phyloP scores from a whole-genome alignment of 768 basidiomycete species.

The Mycena metata region DNA sequence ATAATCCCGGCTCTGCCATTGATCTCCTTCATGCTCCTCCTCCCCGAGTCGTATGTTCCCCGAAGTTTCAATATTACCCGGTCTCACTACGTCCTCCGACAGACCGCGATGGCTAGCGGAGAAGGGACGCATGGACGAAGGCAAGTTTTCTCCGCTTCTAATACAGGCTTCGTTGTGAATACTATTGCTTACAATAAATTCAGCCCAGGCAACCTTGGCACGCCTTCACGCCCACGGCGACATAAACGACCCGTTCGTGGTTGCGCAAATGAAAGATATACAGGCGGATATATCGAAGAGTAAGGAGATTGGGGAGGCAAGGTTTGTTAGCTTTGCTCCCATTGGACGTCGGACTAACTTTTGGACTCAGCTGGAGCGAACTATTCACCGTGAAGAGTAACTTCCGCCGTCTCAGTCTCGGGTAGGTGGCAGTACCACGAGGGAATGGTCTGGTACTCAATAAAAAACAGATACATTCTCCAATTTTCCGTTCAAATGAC shows the following conservation, averaged over 20 bases:
- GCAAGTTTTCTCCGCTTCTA: slow-evolving; percentile 34
- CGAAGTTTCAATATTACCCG: not conserved
- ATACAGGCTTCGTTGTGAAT: not conserved
- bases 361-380: slow-evolving; percentile 50
- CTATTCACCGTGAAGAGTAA: slow-evolving; percentile 58
- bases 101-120: slow-evolving; percentile 68
- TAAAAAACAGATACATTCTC: slow-evolving; percentile 49
- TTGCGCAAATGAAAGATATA: slow-evolving; percentile 61
- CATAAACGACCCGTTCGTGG: slow-evolving; percentile 60
- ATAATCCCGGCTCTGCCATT: slow-evolving; percentile 64
- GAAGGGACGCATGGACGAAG: slow-evolving; percentile 63
- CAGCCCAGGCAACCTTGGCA: slow-evolving; percentile 58
- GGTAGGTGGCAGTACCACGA: slow-evolving; percentile 45
- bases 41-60: slow-evolving; percentile 61
- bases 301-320: slow-evolving; percentile 55
- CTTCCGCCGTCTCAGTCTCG: slow-evolving; percentile 61
- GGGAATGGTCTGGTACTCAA: slow-evolving; percentile 33
- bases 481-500: slow-evolving; percentile 76
- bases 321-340: slow-evolving; percentile 40
- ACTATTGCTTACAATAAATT: not conserved
- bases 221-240: slow-evolving; percentile 67
- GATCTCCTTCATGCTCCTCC: slow-evolving; percentile 62
- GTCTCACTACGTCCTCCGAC: not conserved
- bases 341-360: slow-evolving; percentile 3
- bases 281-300: slow-evolving; percentile 52